phyloP scores from a whole-genome alignment of 371 early-diverging fungal genomes.

The Gilbertella persicaria region DNA sequence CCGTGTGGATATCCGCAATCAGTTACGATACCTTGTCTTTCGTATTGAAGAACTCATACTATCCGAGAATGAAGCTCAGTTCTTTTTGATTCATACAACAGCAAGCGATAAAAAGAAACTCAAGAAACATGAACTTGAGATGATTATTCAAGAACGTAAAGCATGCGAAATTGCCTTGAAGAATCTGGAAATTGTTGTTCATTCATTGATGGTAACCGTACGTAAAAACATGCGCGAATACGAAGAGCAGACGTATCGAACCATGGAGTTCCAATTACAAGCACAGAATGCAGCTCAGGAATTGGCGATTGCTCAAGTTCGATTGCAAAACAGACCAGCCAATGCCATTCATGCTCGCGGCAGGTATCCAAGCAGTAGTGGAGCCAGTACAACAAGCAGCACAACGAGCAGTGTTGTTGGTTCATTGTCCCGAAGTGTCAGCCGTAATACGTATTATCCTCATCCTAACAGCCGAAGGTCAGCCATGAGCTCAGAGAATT shows the following conservation, averaged over 20 bases:
- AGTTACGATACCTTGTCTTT: conserved; percentile 21
- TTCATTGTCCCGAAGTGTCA: not conserved
- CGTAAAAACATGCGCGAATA: conserved; percentile 25
- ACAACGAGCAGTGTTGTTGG: conserved; percentile 11
- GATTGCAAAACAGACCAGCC: conserved; percentile 18
- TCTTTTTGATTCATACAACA: conserved; percentile 39
- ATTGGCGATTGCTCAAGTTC: conserved; percentile 30
- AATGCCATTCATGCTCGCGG: conserved; percentile 5
- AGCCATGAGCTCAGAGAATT: not conserved
- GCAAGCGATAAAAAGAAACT: conserved; percentile 25
- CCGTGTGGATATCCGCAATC: conserved; percentile 32
- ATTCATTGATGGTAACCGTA: conserved; percentile 23
- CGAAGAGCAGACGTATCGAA: conserved; percentile 21
- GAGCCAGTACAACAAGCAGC: conserved; percentile 21
- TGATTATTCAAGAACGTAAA: conserved; percentile 33
- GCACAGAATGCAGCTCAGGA: conserved; percentile 32
- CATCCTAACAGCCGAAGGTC: not conserved
- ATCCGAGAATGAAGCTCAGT: conserved; percentile 37
- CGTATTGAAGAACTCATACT: conserved; percentile 31
- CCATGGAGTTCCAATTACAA: conserved; percentile 24
- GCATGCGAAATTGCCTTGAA: conserved; percentile 25
- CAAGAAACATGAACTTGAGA: conserved; percentile 31
- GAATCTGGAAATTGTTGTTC: conserved; percentile 29
- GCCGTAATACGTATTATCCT: not conserved
- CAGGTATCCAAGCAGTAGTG: conserved; percentile 11